Evolutionary conservation across 371 early-diverging fungal genomes (phyloP).

Genomic region (Coemansia sp.): DNA sequence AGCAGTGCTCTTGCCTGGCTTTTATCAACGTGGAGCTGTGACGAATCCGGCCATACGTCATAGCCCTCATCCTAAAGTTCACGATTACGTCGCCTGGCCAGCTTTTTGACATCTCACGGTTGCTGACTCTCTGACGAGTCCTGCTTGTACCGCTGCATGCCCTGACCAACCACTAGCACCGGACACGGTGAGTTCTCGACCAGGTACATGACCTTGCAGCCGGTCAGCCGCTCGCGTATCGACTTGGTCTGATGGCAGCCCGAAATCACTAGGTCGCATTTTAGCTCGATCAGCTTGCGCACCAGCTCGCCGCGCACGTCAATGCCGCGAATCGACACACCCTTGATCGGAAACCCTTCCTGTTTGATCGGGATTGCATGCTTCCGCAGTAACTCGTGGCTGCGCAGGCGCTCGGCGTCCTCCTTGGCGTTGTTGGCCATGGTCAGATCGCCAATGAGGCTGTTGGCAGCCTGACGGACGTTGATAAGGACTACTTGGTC

Average conservation of each 20-base stretch:
- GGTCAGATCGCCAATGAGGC: constrained; percentile 35
- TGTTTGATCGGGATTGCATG: constrained; percentile 28
- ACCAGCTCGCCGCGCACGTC: constrained; percentile 46
- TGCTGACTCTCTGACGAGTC: neutral
- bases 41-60: too few species aligned
- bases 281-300: constrained; percentile 44
- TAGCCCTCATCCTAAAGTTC: neutral
- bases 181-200: constrained; percentile 39
- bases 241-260: constrained; percentile 26
- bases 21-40: too few species aligned
- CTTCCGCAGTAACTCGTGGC: constrained; percentile 32
- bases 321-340: constrained; percentile 43
- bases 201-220: constrained; percentile 26
- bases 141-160: neutral
- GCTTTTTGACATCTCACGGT: neutral
- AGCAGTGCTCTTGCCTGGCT: too few species aligned
- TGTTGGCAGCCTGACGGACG: constrained; percentile 38
- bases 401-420: constrained; percentile 26
- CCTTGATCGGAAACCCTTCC: constrained; percentile 36
- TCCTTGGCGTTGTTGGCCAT: constrained; percentile 27
- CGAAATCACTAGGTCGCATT: constrained; percentile 30
- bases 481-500: constrained; percentile 33
- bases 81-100: neutral
- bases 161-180: constrained; percentile 24
- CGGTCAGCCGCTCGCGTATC: constrained; percentile 29